A percentile compares a stretch with the other conserved stretches of the same genome.
These are phyloP conservation scores for Pseudogymnoascus sp. DNA, from an alignment of 2,329 filamentous ascomycete species.

Conservation along the genomic window DNA sequence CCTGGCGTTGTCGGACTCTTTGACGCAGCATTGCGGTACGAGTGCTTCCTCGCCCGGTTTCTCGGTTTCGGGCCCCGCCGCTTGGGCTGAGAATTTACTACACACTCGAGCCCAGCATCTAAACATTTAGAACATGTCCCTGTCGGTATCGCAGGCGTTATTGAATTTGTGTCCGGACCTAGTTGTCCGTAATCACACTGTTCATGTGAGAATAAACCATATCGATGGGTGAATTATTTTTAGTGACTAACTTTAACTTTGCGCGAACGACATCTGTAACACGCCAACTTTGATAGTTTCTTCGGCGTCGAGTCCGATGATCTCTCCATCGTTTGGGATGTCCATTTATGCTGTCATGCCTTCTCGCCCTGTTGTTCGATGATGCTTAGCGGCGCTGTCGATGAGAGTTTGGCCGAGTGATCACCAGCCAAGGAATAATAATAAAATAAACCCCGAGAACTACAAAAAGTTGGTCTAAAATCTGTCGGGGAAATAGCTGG, in stretches of 20 bases:
- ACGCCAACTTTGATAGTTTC: neutral
- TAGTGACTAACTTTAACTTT: neutral
- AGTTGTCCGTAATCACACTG: neutral
- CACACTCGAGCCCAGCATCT: neutral
- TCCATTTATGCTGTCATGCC: neutral
- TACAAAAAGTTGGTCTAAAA: neutral
- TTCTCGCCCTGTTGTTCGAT: neutral
- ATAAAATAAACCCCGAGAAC: neutral
- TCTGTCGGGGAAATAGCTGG: neutral
- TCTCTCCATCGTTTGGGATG: neutral
- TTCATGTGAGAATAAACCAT: neutral
- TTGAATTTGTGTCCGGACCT: neutral
- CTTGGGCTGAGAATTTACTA: neutral
- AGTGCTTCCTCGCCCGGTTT: neutral
- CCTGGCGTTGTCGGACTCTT: neutral
- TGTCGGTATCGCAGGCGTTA: neutral
- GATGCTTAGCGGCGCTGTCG: neutral
- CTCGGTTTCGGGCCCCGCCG: constrained; percentile 1
- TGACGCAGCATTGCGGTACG: neutral
- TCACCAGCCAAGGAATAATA: neutral
- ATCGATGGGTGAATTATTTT: neutral
- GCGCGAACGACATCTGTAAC: neutral
- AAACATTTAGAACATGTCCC: neutral
- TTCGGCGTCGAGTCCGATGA: neutral
- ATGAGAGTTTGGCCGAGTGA: neutral